phyloP scores from a whole-genome alignment of 2,329 filamentous ascomycete genomes.

The Neofusicoccum ribis region DNA sequence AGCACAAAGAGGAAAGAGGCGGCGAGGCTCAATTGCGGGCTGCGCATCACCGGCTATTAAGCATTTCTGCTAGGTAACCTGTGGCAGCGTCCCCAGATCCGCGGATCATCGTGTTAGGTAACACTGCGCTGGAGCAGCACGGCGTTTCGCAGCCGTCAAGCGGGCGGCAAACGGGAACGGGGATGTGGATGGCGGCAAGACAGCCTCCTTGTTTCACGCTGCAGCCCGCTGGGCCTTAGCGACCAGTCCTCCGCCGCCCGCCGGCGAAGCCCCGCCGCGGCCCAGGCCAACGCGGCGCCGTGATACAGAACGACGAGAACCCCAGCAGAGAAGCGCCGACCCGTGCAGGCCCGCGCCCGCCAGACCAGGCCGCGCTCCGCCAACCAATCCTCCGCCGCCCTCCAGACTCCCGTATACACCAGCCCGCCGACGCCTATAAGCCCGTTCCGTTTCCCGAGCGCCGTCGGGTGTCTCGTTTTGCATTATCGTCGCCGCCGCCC shows the following conservation, averaged over 20 bases:
- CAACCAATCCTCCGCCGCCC: not conserved
- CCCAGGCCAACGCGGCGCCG: not conserved
- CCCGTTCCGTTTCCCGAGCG: not conserved
- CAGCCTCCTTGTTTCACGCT: conserved; percentile 1
- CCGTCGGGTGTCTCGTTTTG: not conserved
- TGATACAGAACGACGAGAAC: not conserved
- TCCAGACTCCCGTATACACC: not conserved
- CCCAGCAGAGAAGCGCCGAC: not conserved
- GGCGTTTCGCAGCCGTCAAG: not conserved
- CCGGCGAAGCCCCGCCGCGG: not conserved
- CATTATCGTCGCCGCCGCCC: not conserved
- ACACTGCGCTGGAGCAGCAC: not conserved
- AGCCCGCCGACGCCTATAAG: not conserved
- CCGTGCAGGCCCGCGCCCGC: not conserved
- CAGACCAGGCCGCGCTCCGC: not conserved
- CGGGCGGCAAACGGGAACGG: not conserved
- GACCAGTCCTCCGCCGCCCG: not conserved
- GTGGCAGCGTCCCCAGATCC: not conserved
- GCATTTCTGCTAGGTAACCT: not conserved
- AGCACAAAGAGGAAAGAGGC: conserved; percentile 7
- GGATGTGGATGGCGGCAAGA: conserved; percentile 1
- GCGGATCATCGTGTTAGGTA: not conserved
- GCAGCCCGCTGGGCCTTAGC: not conserved
- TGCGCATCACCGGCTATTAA: not conserved
- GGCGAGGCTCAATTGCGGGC: not conserved